Percentiles rank a stretch among this genome's conserved stretches.
Evolutionary conservation across 2,329 filamentous ascomycete species (phyloP).

Genomic region (Curvularia lunata): DNA sequence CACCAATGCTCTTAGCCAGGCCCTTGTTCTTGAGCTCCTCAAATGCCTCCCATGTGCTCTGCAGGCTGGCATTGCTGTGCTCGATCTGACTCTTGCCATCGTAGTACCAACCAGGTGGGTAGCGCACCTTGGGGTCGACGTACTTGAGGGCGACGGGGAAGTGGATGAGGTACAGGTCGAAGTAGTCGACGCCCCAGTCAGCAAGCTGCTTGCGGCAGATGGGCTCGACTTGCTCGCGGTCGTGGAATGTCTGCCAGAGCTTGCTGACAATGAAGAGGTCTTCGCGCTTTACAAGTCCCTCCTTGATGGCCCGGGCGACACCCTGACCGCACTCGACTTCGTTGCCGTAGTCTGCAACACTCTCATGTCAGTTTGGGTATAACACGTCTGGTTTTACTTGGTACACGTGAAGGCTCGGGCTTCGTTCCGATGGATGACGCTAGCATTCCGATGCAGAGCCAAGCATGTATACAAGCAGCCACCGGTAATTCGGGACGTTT

Average conservation of each 20-base stretch:
- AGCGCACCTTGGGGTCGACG: conserved; percentile 43
- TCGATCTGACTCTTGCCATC: conserved; percentile 48
- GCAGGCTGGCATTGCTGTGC: conserved; percentile 41
- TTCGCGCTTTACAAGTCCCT: conserved; percentile 56
- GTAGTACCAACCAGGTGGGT: conserved; percentile 47
- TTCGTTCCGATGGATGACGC: conserved; percentile 17
- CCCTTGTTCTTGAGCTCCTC: conserved; percentile 46
- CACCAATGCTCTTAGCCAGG: conserved; percentile 45
- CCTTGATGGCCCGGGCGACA: conserved; percentile 48
- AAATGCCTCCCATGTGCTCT: conserved; percentile 52
- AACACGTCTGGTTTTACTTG: too few relatives aligned
- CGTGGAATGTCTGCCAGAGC: conserved; percentile 93
- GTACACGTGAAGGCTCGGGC: conserved; percentile 1
- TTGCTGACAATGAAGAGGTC: conserved; percentile 94
- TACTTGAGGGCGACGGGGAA: conserved; percentile 83
- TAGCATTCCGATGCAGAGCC: conserved; percentile 22
- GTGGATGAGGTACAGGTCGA: conserved; percentile 71
- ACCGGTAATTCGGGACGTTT: conserved; percentile 31
- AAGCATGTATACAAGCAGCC: conserved; percentile 21
- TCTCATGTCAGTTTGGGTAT: conserved; percentile 3
- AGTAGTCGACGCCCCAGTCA: conserved; percentile 49
- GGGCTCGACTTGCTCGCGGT: conserved; percentile 74
- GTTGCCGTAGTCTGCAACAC: conserved; percentile 46
- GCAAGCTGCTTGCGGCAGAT: conserved; percentile 68
- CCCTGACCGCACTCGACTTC: conserved; percentile 47